Percentiles rank a stretch among this genome's conserved stretches.
Conservation (phyloP, 208 protist genomes). For the Trypanosoma mega region DNA sequence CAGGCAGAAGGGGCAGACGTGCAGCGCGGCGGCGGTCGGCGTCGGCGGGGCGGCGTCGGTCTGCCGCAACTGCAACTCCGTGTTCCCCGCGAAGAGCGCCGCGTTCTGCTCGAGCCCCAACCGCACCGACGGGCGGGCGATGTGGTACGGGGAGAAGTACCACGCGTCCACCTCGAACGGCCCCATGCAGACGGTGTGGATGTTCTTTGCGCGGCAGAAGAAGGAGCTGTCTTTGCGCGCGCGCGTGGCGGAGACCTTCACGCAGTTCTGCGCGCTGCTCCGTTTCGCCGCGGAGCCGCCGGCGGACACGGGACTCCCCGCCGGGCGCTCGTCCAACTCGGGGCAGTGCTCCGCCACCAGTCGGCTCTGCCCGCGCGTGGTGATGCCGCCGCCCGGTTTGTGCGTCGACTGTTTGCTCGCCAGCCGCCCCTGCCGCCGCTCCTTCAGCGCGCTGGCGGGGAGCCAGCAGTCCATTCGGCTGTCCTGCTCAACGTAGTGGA, state of each 20-base stretch:
- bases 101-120: constrained; percentile 51
- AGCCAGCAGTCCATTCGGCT: constrained; percentile 88
- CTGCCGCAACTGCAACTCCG: constrained; percentile 48
- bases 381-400: constrained; percentile 42
- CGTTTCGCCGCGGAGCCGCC: constrained; percentile 45
- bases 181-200: constrained; percentile 95
- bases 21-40: constrained; percentile 69
- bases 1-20: constrained; percentile 98
- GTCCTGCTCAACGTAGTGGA: constrained; percentile 89
- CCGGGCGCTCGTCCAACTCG: constrained; percentile 15
- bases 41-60: constrained; percentile 1
- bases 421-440: constrained; percentile 59
- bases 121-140: constrained; percentile 71
- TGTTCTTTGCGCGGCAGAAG: constrained; percentile 95
- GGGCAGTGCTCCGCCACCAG: constrained; percentile 27
- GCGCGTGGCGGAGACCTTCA: constrained; percentile 68
- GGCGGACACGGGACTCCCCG: constrained; percentile 4
- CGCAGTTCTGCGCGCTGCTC: constrained; percentile 37
- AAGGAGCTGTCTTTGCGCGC: constrained; percentile 84
- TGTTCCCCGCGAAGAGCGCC: constrained; percentile 43
- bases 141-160: constrained; percentile 98
- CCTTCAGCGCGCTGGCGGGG: constrained; percentile 63
- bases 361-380: constrained; percentile 66
- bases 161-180: constrained; percentile 95
- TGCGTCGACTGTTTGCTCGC: constrained; percentile 32